Conservation (phyloP, 805 yeast genomes). For the Schwanniomyces yamadae region DNA sequence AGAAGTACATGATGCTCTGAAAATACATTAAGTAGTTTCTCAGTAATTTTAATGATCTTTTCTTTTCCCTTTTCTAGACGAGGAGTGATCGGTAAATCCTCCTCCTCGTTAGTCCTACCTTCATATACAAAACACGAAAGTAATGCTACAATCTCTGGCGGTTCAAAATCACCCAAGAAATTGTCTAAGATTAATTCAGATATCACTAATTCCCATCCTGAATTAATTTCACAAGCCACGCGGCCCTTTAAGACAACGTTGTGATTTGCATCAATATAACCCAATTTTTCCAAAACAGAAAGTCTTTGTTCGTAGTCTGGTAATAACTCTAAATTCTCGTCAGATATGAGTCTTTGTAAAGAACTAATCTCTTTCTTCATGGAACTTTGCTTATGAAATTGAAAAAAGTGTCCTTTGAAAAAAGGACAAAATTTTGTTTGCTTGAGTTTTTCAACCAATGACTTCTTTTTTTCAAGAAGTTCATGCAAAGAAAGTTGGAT, state of each 20-base stretch:
- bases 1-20: conserved; percentile 67
- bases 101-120: conserved; percentile 67
- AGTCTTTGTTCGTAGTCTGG: conserved; percentile 94
- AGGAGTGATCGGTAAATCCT: conserved; percentile 68
- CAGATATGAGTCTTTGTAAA: conserved; percentile 66
- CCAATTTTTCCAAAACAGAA: conserved; percentile 72
- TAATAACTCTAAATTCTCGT: conserved; percentile 81
- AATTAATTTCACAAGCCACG: conserved; percentile 87
- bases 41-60: conserved; percentile 70
- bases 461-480: conserved; percentile 34
- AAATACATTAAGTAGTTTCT: conserved; percentile 58
- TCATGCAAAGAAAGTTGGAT: conserved; percentile 38
- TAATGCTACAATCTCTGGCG: conserved; percentile 95
- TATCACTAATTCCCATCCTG: conserved; percentile 86
- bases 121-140: conserved; percentile 91
- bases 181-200: conserved; percentile 91
- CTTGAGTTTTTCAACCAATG: conserved; percentile 28
- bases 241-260: conserved; percentile 87
- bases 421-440: conserved; percentile 36
- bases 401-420: conserved; percentile 45
- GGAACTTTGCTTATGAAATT: conserved; percentile 44
- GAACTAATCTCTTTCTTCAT: conserved; percentile 52
- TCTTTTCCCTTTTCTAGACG: conserved; percentile 68
- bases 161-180: conserved; percentile 87
- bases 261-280: conserved; percentile 71